Evolutionary conservation across 164 flowering plant species (phyloP).

Genomic region (Taxillus chinensis): DNA sequence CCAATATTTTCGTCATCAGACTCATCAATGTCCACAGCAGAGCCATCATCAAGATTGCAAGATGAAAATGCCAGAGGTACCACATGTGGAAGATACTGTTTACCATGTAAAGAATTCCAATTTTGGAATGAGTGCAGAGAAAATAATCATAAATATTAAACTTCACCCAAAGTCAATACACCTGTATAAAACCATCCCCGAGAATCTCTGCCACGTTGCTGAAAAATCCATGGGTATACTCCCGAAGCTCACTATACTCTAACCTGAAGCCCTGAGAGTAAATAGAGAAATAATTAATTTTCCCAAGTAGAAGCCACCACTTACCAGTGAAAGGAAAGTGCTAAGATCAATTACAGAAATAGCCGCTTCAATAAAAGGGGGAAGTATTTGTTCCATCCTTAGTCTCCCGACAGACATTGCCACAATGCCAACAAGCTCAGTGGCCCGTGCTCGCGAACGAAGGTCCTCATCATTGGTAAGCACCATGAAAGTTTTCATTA

Average conservation of each 20-base stretch:
- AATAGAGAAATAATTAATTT: constrained; percentile 3
- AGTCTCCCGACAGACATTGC: constrained; percentile 87
- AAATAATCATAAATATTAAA: constrained; percentile 1
- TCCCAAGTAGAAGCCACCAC: neutral
- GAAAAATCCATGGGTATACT: constrained; percentile 94
- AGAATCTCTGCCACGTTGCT: constrained; percentile 90
- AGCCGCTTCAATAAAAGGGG: constrained; percentile 92
- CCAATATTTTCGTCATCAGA: constrained; percentile 67
- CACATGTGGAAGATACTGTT: constrained; percentile 89
- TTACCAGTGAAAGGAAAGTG: constrained; percentile 1
- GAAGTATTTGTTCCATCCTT: constrained; percentile 80
- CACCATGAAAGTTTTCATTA: constrained; percentile 91
- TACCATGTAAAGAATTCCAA: constrained; percentile 7
- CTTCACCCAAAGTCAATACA: constrained; percentile 13
- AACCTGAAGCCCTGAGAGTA: constrained; percentile 72
- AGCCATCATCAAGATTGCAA: constrained; percentile 97
- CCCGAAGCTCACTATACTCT: constrained; percentile 93
- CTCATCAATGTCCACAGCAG: constrained; percentile 82
- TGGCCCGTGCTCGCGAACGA: constrained; percentile 87
- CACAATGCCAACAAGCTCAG: constrained; percentile 91
- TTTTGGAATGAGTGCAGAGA: neutral
- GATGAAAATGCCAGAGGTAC: constrained; percentile 85
- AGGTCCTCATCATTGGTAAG: constrained; percentile 91
- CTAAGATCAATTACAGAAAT: constrained; percentile 44
- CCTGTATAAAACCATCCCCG: constrained; percentile 80